Conservation (phyloP, 208 protist genomes). For the Trichomonas vaginalis region DNA sequence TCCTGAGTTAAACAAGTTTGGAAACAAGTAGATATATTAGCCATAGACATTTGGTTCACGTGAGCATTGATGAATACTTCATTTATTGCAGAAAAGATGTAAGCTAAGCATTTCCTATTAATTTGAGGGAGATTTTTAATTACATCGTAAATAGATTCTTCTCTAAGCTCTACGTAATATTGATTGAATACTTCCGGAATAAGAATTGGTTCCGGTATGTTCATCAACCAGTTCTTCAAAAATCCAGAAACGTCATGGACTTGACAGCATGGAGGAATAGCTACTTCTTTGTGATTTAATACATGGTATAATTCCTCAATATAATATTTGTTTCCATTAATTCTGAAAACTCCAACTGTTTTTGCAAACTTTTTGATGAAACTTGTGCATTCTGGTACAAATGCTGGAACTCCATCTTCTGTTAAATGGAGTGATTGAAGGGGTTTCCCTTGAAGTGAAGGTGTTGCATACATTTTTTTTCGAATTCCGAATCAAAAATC, state of each 20-base stretch:
- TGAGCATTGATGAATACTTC: background rate
- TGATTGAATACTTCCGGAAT: background rate
- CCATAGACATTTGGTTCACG: background rate
- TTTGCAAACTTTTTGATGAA: background rate
- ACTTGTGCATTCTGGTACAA: background rate
- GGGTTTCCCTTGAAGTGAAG: too few species aligned
- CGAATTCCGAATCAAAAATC: too few species aligned
- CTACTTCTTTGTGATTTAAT: background rate
- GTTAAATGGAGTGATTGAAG: too few species aligned
- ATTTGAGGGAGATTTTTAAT: background rate
- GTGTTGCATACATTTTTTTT: too few species aligned
- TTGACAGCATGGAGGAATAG: background rate
- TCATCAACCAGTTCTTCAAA: background rate
- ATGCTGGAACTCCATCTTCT: background rate
- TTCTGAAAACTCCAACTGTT: background rate
- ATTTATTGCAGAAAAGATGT: background rate
- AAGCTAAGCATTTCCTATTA: background rate
- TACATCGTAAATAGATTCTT: background rate
- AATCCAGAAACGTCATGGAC: background rate
- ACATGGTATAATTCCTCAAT: background rate
- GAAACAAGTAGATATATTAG: background rate
- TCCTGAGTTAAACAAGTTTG: background rate
- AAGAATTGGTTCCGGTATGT: background rate
- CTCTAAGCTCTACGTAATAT: background rate
- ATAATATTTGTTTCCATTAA: background rate